Evolutionary conservation across 768 basidiomycete genomes (phyloP).

Genomic region (Kwoniella sp.): DNA sequence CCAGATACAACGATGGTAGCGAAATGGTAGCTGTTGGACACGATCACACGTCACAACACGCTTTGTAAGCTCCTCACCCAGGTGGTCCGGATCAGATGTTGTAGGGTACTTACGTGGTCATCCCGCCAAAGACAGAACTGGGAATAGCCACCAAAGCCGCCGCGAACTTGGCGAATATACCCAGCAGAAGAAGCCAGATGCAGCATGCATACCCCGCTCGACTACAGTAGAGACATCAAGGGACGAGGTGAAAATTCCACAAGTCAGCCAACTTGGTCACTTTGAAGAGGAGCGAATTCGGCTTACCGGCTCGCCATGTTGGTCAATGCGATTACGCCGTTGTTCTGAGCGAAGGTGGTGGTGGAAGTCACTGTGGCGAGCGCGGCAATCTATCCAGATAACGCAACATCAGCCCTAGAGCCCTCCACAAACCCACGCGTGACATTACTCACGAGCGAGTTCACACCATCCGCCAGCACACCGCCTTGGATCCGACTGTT

Average conservation of each 20-base stretch:
- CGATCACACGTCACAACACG: neutral
- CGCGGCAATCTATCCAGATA: neutral
- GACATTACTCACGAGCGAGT: slow-evolving; percentile 7
- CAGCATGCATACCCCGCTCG: slow-evolving; percentile 8
- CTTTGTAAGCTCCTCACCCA: neutral
- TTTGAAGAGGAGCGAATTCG: too few species aligned
- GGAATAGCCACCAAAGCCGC: slow-evolving; percentile 85
- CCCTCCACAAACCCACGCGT: neutral
- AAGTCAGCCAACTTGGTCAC: neutral
- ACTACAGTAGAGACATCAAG: slow-evolving; percentile 1
- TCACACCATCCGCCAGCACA: slow-evolving; percentile 73
- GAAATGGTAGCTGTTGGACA: slow-evolving; percentile 69
- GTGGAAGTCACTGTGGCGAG: slow-evolving; percentile 1
- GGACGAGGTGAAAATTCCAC: neutral
- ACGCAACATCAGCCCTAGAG: neutral
- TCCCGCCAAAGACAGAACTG: slow-evolving; percentile 77
- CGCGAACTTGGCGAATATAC: slow-evolving; percentile 73
- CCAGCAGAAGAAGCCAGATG: slow-evolving; percentile 2
- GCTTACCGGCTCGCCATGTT: slow-evolving; percentile 64
- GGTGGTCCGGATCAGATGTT: neutral
- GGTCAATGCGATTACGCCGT: slow-evolving; percentile 69
- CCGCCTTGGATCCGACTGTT: slow-evolving; percentile 83
- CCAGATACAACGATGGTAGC: slow-evolving; percentile 74
- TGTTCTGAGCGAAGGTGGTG: slow-evolving; percentile 68
- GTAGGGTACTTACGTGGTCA: slow-evolving; percentile 63